Evolutionary conservation across 2,329 filamentous ascomycete genomes (phyloP).

Genomic region (Penicillium sp.): DNA sequence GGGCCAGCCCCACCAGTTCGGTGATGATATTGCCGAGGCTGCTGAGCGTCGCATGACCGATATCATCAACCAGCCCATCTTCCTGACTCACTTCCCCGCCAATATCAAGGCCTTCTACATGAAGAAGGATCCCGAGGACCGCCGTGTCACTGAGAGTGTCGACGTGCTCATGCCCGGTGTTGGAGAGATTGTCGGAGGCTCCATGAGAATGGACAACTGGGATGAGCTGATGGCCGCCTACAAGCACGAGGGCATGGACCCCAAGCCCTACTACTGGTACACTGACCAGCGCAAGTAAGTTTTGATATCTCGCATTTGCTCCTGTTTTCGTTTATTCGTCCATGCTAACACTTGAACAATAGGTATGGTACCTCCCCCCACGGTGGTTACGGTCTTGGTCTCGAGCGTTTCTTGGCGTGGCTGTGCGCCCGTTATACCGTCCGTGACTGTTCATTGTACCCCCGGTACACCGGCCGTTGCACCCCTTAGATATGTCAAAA

Average conservation of each 20-base stretch:
- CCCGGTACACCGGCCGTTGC: conserved; percentile 51
- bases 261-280: conserved; percentile 95
- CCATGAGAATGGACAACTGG: conserved; percentile 91
- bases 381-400: conserved; percentile 87
- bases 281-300: conserved; percentile 92
- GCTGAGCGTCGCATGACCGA: conserved; percentile 97
- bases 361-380: conserved; percentile 90
- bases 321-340: neutral
- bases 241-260: conserved; percentile 78
- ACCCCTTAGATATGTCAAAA: conserved; percentile 39
- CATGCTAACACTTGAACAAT: conserved; percentile 7
- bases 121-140: conserved; percentile 78
- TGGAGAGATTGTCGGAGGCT: conserved; percentile 93
- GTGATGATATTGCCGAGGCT: conserved; percentile 96
- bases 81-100: conserved; percentile 93
- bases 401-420: conserved; percentile 76
- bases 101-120: conserved; percentile 99
- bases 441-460: conserved; percentile 55
- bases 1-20: conserved; percentile 82
- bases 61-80: conserved; percentile 89
- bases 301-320: neutral
- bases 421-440: conserved; percentile 66
- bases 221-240: conserved; percentile 88
- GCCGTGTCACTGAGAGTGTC: conserved; percentile 85
- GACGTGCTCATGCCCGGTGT: conserved; percentile 89